Evolutionary conservation across 768 basidiomycete genomes (phyloP).

Genomic region (Pluteus cervinus): DNA sequence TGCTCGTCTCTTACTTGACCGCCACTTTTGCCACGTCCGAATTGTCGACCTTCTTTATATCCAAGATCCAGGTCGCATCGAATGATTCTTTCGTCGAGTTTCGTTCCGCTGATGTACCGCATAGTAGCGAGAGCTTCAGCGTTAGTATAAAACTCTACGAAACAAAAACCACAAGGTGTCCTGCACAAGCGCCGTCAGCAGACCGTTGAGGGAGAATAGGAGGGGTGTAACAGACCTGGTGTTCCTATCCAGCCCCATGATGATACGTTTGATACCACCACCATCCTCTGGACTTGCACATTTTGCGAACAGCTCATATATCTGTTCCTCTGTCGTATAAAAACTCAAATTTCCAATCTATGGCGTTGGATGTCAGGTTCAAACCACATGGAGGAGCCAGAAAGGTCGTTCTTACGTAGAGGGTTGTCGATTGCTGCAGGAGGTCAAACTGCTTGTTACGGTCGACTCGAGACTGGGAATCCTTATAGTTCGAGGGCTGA

Average conservation of each 20-base stretch:
- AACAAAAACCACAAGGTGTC: constrained; percentile 93
- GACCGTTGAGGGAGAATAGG: constrained; percentile 2
- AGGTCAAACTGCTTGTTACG: constrained; percentile 72
- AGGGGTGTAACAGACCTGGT: constrained; percentile 48
- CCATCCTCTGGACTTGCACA: constrained; percentile 83
- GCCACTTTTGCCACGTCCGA: constrained; percentile 94
- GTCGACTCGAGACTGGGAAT: constrained; percentile 82
- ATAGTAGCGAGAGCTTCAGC: constrained; percentile 88
- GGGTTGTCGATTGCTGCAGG: constrained; percentile 79
- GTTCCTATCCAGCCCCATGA: constrained; percentile 92
- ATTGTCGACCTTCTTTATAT: constrained; percentile 95
- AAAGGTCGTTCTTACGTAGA: constrained; percentile 72
- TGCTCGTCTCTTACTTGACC: constrained; percentile 98
- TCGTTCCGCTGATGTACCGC: constrained; percentile 95
- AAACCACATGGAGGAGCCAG: constrained; percentile 14
- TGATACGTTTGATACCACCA: constrained; percentile 88
- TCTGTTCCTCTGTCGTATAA: constrained; percentile 94
- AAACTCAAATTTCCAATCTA: constrained; percentile 92
- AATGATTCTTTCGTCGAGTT: constrained; percentile 97
- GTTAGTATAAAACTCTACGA: constrained; percentile 95
- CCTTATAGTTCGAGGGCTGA: constrained; percentile 95
- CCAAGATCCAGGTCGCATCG: constrained; percentile 97
- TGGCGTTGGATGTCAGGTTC: constrained; percentile 10
- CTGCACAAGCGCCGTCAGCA: constrained; percentile 30
- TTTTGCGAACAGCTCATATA: constrained; percentile 89